These are phyloP conservation scores for Xylaria sp. DNA, from an alignment of 2,329 filamentous ascomycete genomes.

Conservation along the genomic window DNA sequence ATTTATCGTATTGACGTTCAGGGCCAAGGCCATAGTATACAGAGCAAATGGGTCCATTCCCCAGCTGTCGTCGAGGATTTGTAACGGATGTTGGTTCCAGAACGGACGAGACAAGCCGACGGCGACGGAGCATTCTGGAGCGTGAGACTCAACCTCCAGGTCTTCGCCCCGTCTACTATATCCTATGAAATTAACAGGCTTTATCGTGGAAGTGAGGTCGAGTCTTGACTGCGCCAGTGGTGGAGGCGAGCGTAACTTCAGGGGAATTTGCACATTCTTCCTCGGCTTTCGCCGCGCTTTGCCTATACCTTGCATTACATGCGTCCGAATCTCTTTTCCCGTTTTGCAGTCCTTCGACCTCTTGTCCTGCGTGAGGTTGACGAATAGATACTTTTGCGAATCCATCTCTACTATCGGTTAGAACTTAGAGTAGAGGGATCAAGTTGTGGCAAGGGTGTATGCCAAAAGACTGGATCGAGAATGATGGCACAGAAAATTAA, in stretches of 20 bases:
- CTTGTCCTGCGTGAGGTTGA: slow-evolving; percentile 35
- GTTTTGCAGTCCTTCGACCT: slow-evolving; percentile 35
- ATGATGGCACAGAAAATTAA: background rate
- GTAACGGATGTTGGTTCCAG: slow-evolving; percentile 33
- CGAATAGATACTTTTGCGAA: slow-evolving; percentile 34
- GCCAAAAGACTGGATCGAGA: background rate
- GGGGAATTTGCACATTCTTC: slow-evolving; percentile 29
- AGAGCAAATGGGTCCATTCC: slow-evolving; percentile 34
- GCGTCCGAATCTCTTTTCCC: slow-evolving; percentile 33
- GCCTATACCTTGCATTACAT: slow-evolving; percentile 37
- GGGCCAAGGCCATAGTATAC: slow-evolving; percentile 32
- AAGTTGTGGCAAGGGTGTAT: slow-evolving; percentile 3
- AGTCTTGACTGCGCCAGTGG: slow-evolving; percentile 28
- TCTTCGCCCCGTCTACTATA: slow-evolving; percentile 15
- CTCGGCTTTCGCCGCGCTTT: slow-evolving; percentile 34
- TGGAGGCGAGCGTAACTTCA: slow-evolving; percentile 34
- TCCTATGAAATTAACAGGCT: slow-evolving; percentile 18
- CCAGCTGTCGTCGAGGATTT: slow-evolving; percentile 34
- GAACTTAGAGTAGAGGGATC: slow-evolving; percentile 17
- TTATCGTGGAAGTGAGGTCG: slow-evolving; percentile 17
- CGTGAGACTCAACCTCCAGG: slow-evolving; percentile 25
- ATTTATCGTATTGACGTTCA: slow-evolving; percentile 30
- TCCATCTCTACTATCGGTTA: slow-evolving; percentile 32
- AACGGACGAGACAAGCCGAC: slow-evolving; percentile 34
- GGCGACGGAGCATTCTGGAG: slow-evolving; percentile 21